A percentile compares a stretch with the other conserved stretches of the same genome.
Evolutionary conservation across 371 early-diverging fungal species (phyloP).

Genomic region (Mucor sp.): DNA sequence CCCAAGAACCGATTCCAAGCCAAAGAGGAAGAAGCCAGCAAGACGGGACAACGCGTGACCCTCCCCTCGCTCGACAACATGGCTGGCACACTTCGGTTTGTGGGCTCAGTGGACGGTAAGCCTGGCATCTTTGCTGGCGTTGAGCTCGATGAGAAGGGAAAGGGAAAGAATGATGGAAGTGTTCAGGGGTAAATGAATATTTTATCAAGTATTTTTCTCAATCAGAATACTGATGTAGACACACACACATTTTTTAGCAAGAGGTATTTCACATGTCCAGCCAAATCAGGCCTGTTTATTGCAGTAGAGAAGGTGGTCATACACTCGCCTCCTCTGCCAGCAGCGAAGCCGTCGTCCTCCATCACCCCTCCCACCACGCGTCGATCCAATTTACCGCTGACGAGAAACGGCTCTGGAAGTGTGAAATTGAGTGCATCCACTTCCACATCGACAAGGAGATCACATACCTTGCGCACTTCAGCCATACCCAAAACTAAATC

Average conservation of each 20-base stretch:
- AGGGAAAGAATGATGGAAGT: slow-evolving; percentile 82
- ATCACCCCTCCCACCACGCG: slow-evolving; percentile 10
- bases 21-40: slow-evolving; percentile 6
- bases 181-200: slow-evolving; percentile 58
- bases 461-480: slow-evolving; percentile 9
- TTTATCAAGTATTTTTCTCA: not conserved
- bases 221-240: not conserved
- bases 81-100: slow-evolving; percentile 63
- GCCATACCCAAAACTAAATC: slow-evolving; percentile 3
- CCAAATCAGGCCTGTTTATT: slow-evolving; percentile 73
- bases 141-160: slow-evolving; percentile 64
- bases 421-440: slow-evolving; percentile 8
- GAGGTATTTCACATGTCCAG: slow-evolving; percentile 69
- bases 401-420: slow-evolving; percentile 1
- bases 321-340: slow-evolving; percentile 15
- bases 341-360: slow-evolving; percentile 3
- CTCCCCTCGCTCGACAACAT: slow-evolving; percentile 19
- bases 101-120: slow-evolving; percentile 27
- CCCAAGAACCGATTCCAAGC: slow-evolving; percentile 9
- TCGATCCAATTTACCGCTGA: slow-evolving; percentile 16
- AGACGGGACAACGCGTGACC: slow-evolving; percentile 27
- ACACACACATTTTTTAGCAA: slow-evolving; percentile 19
- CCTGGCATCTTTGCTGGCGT: slow-evolving; percentile 79
- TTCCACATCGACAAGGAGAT: slow-evolving; percentile 6
- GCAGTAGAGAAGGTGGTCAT: slow-evolving; percentile 59